Percentiles rank a stretch among this genome's conserved stretches.
Evolutionary conservation across 495 filamentous ascomycete species (phyloP).

Genomic region (Parachaetomium inaequale): DNA sequence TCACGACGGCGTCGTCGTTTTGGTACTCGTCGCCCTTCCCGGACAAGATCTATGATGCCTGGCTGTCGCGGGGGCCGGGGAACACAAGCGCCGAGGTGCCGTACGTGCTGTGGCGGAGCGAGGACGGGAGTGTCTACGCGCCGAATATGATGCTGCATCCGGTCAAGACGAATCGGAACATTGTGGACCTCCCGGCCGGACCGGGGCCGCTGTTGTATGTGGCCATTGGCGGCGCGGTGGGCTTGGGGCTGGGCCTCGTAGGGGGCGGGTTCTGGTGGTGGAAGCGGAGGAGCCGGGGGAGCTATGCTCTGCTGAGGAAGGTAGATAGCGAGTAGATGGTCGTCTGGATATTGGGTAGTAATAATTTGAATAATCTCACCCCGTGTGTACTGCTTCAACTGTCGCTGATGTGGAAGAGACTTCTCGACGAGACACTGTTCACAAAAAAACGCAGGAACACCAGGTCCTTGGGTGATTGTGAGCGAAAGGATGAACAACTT

Average conservation of each 20-base stretch:
- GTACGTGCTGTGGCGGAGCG: slow-evolving; percentile 3
- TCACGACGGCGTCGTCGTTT: slow-evolving; percentile 1
- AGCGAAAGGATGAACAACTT: no score
- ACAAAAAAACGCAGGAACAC: no score
- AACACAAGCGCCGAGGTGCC: background rate
- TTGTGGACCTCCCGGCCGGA: background rate
- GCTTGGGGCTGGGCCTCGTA: background rate
- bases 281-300: background rate
- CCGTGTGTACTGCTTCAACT: no score
- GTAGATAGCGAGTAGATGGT: background rate
- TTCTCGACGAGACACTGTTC: no score
- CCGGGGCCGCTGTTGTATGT: background rate
- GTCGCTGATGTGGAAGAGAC: no score
- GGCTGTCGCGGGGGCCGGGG: background rate
- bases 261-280: slow-evolving; percentile 1
- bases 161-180: slow-evolving; percentile 7
- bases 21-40: slow-evolving; percentile 5
- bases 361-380: background rate
- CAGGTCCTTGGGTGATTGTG: no score
- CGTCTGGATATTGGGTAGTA: background rate
- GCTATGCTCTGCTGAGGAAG: background rate
- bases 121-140: slow-evolving; percentile 2
- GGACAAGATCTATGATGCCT: slow-evolving; percentile 7
- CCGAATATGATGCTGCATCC: slow-evolving; percentile 12
- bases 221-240: background rate